A percentile compares a stretch with the other conserved stretches of the same genome.
Conservation (phyloP, 2,329 filamentous ascomycete genomes). For the Trichoderma breve region DNA sequence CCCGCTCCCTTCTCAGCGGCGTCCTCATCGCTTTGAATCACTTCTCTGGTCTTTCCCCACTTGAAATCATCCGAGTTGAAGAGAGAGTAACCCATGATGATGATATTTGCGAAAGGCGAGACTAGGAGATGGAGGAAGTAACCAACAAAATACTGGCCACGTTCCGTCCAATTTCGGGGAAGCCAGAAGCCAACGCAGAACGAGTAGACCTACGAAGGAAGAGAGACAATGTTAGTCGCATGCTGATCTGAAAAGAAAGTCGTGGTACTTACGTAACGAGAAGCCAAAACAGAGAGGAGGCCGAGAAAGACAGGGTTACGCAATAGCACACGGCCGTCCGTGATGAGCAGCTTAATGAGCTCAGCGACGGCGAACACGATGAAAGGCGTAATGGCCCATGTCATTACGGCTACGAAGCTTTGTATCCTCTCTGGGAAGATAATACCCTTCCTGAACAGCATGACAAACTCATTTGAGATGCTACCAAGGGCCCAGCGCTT, state of each 20-base stretch:
- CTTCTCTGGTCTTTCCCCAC: conserved; percentile 46
- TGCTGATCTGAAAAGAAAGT: too few species aligned
- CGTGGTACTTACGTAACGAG: conserved; percentile 40
- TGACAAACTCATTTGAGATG: conserved; percentile 49
- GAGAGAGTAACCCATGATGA: conserved; percentile 43
- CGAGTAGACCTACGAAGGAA: conserved; percentile 35
- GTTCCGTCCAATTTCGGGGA: conserved; percentile 39
- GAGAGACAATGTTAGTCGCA: background rate
- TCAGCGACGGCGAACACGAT: conserved; percentile 42
- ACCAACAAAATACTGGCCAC: conserved; percentile 39
- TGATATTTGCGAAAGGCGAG: conserved; percentile 44
- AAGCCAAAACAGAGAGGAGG: conserved; percentile 38
- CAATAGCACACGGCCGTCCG: conserved; percentile 34
- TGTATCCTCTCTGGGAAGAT: conserved; percentile 44
- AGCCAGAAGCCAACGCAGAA: conserved; percentile 44
- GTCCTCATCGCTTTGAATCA: conserved; percentile 32
- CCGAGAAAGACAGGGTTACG: conserved; percentile 37
- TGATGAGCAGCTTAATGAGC: conserved; percentile 37
- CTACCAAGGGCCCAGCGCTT: conserved; percentile 50
- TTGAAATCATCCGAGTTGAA: conserved; percentile 45
- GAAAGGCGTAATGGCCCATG: conserved; percentile 46
- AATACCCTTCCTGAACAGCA: conserved; percentile 45
- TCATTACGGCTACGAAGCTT: conserved; percentile 45
- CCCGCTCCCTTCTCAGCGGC: conserved; percentile 29
- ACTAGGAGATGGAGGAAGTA: conserved; percentile 38